Percentiles rank a stretch among this genome's conserved stretches.
phyloP scores from a whole-genome alignment of 257 asterid species.

The Schizonepeta tenuifolia region DNA sequence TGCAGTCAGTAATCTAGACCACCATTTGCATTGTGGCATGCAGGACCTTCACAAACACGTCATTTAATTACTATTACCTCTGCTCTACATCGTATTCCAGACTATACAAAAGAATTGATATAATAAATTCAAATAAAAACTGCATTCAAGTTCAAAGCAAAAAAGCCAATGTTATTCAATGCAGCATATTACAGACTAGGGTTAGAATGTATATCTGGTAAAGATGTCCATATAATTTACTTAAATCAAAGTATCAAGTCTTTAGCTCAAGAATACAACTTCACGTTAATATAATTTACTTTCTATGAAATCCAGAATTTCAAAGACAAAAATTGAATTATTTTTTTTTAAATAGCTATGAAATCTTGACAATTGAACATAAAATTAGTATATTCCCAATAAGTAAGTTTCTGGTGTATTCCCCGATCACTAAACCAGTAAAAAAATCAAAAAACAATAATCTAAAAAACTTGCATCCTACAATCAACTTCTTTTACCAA shows the following conservation, averaged over 20 bases:
- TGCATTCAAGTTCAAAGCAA: slow-evolving; percentile 16
- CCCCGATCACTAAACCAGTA: no score
- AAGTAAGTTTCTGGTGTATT: not conserved
- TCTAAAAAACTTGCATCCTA: not conserved
- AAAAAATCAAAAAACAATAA: not conserved
- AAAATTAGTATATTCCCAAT: no score
- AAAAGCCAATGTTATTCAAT: slow-evolving; percentile 19
- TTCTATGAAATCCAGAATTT: no score
- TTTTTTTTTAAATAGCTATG: no score
- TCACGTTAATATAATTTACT: no score
- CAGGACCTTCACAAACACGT: not conserved
- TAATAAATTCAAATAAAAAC: not conserved
- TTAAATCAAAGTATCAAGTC: no score
- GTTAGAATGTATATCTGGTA: not conserved
- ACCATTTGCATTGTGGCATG: not conserved
- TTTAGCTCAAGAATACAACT: no score
- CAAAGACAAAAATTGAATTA: no score
- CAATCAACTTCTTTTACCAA: not conserved
- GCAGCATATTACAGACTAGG: not conserved
- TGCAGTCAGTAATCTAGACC: slow-evolving; percentile 22
- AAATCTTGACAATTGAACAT: no score
- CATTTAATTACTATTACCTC: not conserved
- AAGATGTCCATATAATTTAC: not conserved
- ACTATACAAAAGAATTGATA: not conserved
- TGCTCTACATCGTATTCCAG: not conserved